Evolutionary conservation across 2,329 filamentous ascomycete species (phyloP), one percentile per base, ranked within the genome.

Genomic region (Emergomyces pasteurianus): DNA sequence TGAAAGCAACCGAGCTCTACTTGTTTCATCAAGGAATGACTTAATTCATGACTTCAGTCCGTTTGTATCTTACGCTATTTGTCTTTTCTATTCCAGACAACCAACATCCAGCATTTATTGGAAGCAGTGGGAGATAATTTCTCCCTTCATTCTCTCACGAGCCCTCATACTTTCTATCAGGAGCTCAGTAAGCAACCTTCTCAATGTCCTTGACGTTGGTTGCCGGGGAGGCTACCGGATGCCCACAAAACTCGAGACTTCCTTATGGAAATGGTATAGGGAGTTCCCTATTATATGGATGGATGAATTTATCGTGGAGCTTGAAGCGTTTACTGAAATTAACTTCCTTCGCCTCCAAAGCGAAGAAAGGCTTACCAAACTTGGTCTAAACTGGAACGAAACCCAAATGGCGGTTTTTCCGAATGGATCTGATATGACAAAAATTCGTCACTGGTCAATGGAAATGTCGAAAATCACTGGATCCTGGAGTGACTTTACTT

Each of bases 331-430:
- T 31, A 34, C 36, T 55, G 58, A 59, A 31, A 16, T 54, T 10
- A 40, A 40, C 43, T 61, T 28, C 34, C n/a, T 50, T 50, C 38
- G 59, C 8, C 42, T 61, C 16, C 34, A 57, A 28, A 23, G 26
- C 16, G 55, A 59, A 90, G 60, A 94, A 92, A 46, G 21, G 8
- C 53, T 36, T 42, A 5, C 21, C 26, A 18, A 21, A 26, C 23
- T 49, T 49, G 46, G 26, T 49, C 23, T 26, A 6, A 31, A 52
- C 26, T 3, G 9, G 12, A 52, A 34, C 10, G 26, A 18, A 34
- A 12, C 16, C 18, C 28, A 4, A 7, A 16, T 16, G 8, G 31
- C 31, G 18, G 49, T 34, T n/a, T n/a, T 52, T 21, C 26, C 49
- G 31, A 52, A 21, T 21, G 14, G 16, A 34, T 16, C 28, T n/a